phyloP scores from a whole-genome alignment of 1,139 yeast genomes.

The Pichia sp. region DNA sequence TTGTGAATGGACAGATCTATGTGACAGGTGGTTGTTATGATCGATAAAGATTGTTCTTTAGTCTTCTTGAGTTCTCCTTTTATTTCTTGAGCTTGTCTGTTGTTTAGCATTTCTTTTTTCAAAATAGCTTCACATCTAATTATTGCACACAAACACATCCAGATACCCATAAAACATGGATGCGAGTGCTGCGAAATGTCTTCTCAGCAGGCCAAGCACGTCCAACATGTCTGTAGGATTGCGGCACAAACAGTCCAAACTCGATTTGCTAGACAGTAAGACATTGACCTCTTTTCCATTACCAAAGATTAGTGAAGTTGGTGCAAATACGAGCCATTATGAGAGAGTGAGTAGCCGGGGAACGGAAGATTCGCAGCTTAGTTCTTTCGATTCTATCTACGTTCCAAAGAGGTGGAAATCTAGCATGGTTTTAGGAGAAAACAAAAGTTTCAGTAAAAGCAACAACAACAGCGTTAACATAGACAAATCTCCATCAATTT shows the following conservation, averaged over 20 bases:
- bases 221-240: conserved; percentile 2
- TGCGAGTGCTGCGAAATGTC: not conserved
- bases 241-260: conserved; percentile 39
- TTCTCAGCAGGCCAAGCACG: not conserved
- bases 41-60: not conserved
- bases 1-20: not conserved
- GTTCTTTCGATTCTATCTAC: not conserved
- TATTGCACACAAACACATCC: not conserved
- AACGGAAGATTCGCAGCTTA: not conserved
- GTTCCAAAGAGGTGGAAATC: not conserved
- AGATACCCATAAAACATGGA: not conserved
- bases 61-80: not conserved
- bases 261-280: conserved; percentile 59
- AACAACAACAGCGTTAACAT: not conserved
- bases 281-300: conserved; percentile 63
- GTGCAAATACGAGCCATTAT: conserved; percentile 35
- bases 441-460: not conserved
- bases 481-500: conserved; percentile 8
- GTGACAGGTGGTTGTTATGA: not conserved
- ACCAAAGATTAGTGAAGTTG: conserved; percentile 33
- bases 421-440: not conserved
- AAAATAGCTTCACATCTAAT: not conserved
- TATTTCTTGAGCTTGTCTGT: too few relatives aligned
- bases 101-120: too few relatives aligned
- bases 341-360: not conserved